phyloP scores from a whole-genome alignment of 73 alveolate genomes.

The Paramecium caudatum region DNA sequence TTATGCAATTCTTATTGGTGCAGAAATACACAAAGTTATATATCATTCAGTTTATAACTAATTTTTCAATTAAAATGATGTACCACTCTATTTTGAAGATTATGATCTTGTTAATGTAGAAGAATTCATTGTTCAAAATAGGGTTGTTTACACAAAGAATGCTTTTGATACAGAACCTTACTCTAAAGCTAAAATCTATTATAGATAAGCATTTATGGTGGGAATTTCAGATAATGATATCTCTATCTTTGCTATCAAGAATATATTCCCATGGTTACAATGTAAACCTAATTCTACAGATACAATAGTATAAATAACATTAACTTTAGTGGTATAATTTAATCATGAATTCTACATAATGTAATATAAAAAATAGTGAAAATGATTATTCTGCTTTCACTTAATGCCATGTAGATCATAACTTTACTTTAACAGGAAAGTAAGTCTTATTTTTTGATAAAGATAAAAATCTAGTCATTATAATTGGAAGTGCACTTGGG shows the following conservation, averaged over 20 bases:
- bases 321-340: not conserved
- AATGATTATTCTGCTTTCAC: constrained; percentile 60
- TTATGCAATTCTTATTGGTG: constrained; percentile 50
- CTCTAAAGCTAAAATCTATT: not conserved
- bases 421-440: constrained; percentile 23
- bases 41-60: constrained; percentile 51
- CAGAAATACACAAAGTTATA: constrained; percentile 5
- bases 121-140: not conserved
- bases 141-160: not conserved
- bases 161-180: constrained; percentile 62
- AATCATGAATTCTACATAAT: constrained; percentile 41
- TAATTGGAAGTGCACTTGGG: not conserved
- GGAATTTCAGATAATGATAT: constrained; percentile 52
- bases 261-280: constrained; percentile 50
- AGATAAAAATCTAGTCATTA: constrained; percentile 10
- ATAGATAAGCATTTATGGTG: constrained; percentile 58
- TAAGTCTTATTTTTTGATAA: constrained; percentile 10
- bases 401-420: constrained; percentile 43
- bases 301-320: not conserved
- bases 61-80: not conserved
- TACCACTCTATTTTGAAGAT: constrained; percentile 49
- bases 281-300: constrained; percentile 2
- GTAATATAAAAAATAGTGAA: not conserved
- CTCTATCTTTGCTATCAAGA: constrained; percentile 14
- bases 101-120: constrained; percentile 55